Evolutionary conservation across 192 early-diverging fungal genomes (phyloP), one percentile per base, ranked within the genome.

Genomic region (Phlyctochytrium planicorne): DNA sequence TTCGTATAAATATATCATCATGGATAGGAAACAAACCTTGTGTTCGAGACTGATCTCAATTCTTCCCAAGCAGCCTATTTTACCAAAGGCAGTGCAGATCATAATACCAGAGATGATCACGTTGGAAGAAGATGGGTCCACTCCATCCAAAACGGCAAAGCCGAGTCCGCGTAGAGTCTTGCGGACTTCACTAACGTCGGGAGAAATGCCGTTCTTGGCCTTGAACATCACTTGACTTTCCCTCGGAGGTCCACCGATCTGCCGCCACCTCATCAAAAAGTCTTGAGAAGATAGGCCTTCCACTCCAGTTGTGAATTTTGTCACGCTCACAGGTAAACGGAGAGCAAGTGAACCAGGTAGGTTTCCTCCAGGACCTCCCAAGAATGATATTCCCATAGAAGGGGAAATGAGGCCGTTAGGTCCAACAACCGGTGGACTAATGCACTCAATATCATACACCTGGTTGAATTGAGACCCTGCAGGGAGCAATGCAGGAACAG

Each of bases 251-350:
- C 92, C 94, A 30, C 94, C 95, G 75, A 99, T 91, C 78, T 98
- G 96, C 73, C 89, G 89, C 97, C 97, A 99, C 23, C 97, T 82
- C 12, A 79, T 73, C 68, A 98, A 94, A 72, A 95, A 99, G 67
- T 93, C 91, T 4, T 68, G 32, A 3, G 89, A 84, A 27, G 87
- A 68, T 53, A 99, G 85, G 12, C 73, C 78, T 36, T 80, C 76
- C 14, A 94, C 91, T 0, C 90, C 89, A 30, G 93, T 90, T 67
- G 94, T 83, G 67, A 99, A 99, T 63, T 97, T 96, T 20, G 88
- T 81, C 27, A 93, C 66, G 3, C 85, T 79, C 10, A 97, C 80
- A 0, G 97, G 97, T 37, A 98, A 63, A 34, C 85, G 83, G 31
- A 98, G 75, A 62, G 87, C 84, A 12, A 92, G 67, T 0, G 47